Conservation (phyloP, 2,329 filamentous ascomycete genomes). For the Pseudopyricularia cyperi region DNA sequence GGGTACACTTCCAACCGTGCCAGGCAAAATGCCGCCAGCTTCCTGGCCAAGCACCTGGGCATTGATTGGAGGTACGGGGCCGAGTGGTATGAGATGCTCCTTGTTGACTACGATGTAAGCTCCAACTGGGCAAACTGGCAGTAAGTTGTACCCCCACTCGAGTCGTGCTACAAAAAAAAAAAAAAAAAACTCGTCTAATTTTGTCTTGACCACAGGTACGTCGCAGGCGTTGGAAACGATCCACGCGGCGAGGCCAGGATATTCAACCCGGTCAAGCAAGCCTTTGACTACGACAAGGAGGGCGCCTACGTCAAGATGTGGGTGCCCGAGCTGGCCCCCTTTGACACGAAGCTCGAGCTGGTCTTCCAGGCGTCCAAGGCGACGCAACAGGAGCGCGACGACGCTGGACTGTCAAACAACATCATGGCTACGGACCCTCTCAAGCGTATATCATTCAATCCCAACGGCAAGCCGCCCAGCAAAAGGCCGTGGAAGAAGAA, state of each 20-base stretch:
- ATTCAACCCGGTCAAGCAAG: slow-evolving; percentile 75
- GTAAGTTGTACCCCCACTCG: slow-evolving; percentile 2
- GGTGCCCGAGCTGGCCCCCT: slow-evolving; percentile 51
- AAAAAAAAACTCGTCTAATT: background rate
- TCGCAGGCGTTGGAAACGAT: slow-evolving; percentile 68
- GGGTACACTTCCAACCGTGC: slow-evolving; percentile 70
- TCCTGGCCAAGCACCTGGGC: slow-evolving; percentile 57
- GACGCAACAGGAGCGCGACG: slow-evolving; percentile 40
- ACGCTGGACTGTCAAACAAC: slow-evolving; percentile 40
- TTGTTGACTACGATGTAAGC: slow-evolving; percentile 64
- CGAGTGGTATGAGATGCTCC: slow-evolving; percentile 67
- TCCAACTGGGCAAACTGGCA: slow-evolving; percentile 79
- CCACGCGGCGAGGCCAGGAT: slow-evolving; percentile 57
- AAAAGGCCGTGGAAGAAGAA: background rate
- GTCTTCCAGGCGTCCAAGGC: slow-evolving; percentile 62
- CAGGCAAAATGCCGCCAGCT: slow-evolving; percentile 64
- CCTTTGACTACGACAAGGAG: slow-evolving; percentile 59
- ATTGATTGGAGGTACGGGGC: slow-evolving; percentile 74
- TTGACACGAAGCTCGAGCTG: slow-evolving; percentile 36
- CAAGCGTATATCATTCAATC: slow-evolving; percentile 49
- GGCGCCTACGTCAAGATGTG: slow-evolving; percentile 61
- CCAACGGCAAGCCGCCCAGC: slow-evolving; percentile 34
- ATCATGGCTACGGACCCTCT: slow-evolving; percentile 56
- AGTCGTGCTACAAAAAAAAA: background rate
- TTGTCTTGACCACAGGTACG: slow-evolving; percentile 29